Percentiles rank a stretch among this genome's conserved stretches.
Conservation (phyloP, 75 land plant genomes). For the Chamaecyparis obtusa region DNA sequence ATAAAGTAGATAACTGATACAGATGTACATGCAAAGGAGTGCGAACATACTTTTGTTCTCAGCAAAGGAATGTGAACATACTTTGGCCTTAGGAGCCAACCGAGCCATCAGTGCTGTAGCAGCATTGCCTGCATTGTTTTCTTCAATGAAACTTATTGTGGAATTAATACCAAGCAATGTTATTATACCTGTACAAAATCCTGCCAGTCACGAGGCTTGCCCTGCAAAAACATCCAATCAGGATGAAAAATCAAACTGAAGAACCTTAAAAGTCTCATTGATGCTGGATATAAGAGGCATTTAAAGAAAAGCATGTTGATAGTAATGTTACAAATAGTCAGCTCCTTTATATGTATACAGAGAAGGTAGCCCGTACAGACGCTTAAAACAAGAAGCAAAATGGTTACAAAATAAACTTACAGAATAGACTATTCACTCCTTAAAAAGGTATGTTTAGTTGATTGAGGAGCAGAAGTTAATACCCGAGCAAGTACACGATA, state of each 20-base stretch:
- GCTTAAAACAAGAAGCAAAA: background rate
- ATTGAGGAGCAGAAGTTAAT: background rate
- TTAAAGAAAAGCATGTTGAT: background rate
- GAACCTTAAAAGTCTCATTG: background rate
- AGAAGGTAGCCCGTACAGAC: background rate
- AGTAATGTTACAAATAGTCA: background rate
- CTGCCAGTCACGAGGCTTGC: conserved; percentile 96
- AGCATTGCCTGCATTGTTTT: conserved; percentile 98
- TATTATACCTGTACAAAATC: conserved; percentile 92
- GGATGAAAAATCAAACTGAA: background rate
- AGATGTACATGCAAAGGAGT: background rate
- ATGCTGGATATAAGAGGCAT: background rate
- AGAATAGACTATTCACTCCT: background rate
- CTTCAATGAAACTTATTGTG: conserved; percentile 97
- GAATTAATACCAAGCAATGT: conserved; percentile 83
- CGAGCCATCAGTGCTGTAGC: conserved; percentile 97
- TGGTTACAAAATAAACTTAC: background rate
- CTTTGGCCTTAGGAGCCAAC: conserved; percentile 95
- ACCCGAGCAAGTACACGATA: background rate
- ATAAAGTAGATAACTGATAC: background rate
- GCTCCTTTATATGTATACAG: background rate
- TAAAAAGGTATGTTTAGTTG: background rate
- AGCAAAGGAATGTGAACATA: conserved; percentile 8
- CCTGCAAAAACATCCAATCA: conserved; percentile 42
- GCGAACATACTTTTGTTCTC: background rate